phyloP scores from a whole-genome alignment of 257 asterid species.

The Gentiana macrophylla region DNA sequence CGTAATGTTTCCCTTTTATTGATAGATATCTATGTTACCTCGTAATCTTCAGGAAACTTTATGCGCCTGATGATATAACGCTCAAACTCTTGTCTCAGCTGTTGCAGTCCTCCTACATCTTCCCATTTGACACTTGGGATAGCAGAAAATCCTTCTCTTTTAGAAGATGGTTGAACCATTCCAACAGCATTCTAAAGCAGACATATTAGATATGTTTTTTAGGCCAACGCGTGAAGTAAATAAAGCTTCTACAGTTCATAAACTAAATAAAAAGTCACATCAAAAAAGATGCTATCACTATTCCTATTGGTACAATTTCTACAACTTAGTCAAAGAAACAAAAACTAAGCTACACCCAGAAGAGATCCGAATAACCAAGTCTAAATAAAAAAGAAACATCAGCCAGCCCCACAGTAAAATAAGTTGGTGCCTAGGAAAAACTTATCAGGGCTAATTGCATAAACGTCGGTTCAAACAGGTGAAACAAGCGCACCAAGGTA shows the following conservation, averaged over 20 bases:
- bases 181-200: slow-evolving; percentile 68
- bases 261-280: not conserved
- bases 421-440: too few relatives aligned
- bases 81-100: slow-evolving; percentile 48
- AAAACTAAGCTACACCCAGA: not conserved
- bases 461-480: too few relatives aligned
- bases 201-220: slow-evolving; percentile 4
- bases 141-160: slow-evolving; percentile 85
- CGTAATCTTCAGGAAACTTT: slow-evolving; percentile 59
- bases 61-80: slow-evolving; percentile 52
- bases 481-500: too few relatives aligned
- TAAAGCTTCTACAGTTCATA: not conserved
- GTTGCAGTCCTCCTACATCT: slow-evolving; percentile 81
- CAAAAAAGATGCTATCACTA: too few relatives aligned
- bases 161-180: slow-evolving; percentile 71
- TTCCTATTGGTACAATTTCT: not conserved
- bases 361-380: too few relatives aligned
- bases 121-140: slow-evolving; percentile 86
- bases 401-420: not conserved
- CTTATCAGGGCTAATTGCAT: too few relatives aligned
- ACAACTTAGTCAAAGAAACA: not conserved
- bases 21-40: slow-evolving; percentile 27
- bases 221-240: not conserved
- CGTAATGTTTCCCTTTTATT: too few relatives aligned
- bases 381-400: not conserved